phyloP scores from a whole-genome alignment of 176 grass and related monocot species.

The Oryza nivara region DNA sequence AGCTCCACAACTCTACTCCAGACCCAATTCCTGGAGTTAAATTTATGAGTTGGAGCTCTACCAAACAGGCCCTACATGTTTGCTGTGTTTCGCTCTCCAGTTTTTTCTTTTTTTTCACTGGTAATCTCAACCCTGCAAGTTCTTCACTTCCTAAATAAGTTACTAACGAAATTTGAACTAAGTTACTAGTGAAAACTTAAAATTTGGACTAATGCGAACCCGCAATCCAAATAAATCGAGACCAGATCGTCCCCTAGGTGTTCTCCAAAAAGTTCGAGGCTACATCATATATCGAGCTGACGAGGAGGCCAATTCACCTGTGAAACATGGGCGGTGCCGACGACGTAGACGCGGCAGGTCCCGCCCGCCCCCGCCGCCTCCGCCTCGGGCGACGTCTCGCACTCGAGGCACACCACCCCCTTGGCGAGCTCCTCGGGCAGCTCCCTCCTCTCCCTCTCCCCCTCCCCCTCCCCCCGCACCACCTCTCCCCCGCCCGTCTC shows the following conservation, averaged over 20 bases:
- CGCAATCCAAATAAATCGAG: background rate
- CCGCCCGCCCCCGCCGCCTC: constrained; percentile 37
- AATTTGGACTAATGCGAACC: background rate
- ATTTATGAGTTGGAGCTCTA: too few species aligned
- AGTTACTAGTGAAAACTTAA: background rate
- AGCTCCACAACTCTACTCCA: too few species aligned
- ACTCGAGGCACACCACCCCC: constrained; percentile 62
- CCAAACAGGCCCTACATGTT: background rate
- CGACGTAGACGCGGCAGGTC: constrained; percentile 67
- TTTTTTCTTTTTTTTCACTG: background rate
- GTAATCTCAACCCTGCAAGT: background rate
- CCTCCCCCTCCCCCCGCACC: background rate
- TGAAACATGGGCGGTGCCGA: constrained; percentile 81
- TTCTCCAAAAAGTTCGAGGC: constrained; percentile 10
- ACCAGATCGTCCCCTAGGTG: background rate
- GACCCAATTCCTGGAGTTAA: too few species aligned
- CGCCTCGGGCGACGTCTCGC: constrained; percentile 57
- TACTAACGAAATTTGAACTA: background rate
- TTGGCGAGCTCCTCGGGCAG: constrained; percentile 71
- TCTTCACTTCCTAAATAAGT: background rate
- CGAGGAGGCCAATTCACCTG: constrained; percentile 49
- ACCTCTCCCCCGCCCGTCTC: background rate
- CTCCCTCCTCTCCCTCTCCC: constrained; percentile 30
- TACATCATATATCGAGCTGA: background rate
- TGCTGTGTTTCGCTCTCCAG: background rate